These are phyloP conservation scores for Striga asiatica DNA, from an alignment of 257 asterid species.

Conservation along the genomic window DNA sequence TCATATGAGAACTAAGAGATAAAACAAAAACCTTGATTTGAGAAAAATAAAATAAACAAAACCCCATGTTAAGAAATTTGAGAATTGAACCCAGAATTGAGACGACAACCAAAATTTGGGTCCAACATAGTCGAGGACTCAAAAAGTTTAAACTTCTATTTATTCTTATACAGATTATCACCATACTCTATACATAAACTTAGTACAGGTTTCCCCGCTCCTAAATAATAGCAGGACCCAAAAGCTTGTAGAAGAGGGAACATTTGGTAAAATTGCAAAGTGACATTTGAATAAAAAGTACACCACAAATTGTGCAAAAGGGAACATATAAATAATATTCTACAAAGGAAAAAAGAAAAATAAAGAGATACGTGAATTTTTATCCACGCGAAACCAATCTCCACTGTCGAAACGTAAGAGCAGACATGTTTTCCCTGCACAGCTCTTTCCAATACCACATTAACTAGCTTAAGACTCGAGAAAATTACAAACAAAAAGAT, in stretches of 20 bases:
- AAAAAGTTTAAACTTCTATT: background rate
- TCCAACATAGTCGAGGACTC: background rate
- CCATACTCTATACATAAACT: background rate
- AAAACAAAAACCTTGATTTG: too few relatives aligned
- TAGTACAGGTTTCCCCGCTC: background rate
- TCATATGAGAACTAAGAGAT: too few relatives aligned
- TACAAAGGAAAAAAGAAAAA: background rate
- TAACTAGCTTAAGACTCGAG: constrained; percentile 8
- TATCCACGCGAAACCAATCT: background rate
- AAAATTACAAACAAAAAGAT: background rate
- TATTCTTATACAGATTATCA: background rate
- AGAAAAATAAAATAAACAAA: too few relatives aligned
- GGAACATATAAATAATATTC: background rate
- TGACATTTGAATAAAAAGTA: background rate
- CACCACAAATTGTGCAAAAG: background rate
- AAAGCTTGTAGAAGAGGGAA: background rate
- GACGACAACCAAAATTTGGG: background rate
- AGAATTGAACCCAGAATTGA: background rate
- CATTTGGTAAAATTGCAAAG: background rate
- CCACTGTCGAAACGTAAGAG: background rate
- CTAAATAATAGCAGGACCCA: background rate
- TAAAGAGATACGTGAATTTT: background rate
- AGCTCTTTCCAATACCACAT: background rate
- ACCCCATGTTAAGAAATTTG: background rate
- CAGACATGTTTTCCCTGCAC: background rate